Percentiles rank a stretch among this genome's conserved stretches.
These are phyloP conservation scores for Yamadazyma sp. DNA, from an alignment of 1,139 yeast genomes.

Conservation along the genomic window DNA sequence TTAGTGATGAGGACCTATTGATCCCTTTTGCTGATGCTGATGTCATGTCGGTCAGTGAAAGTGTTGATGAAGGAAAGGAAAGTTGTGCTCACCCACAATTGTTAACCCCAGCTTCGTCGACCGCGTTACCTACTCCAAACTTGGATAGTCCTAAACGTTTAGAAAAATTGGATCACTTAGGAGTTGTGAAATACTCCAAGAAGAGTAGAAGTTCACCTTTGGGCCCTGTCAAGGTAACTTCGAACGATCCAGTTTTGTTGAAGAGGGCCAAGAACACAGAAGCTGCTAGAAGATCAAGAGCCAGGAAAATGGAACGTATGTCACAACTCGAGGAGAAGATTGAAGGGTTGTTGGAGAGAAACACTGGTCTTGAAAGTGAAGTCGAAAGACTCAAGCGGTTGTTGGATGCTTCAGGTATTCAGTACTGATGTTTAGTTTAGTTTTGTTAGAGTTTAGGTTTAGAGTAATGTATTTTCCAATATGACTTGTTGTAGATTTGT, in stretches of 20 bases:
- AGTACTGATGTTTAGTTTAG: too few relatives aligned
- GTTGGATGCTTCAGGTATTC: conserved; percentile 30
- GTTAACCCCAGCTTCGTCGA: conserved; percentile 34
- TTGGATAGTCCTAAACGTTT: conserved; percentile 30
- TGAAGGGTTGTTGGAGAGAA: conserved; percentile 57
- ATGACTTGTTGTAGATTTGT: neutral
- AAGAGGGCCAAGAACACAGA: conserved; percentile 95
- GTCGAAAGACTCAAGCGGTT: conserved; percentile 54
- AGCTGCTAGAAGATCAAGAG: conserved; percentile 95
- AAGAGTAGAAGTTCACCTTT: conserved; percentile 62
- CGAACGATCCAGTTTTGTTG: conserved; percentile 63
- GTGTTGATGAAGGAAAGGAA: conserved; percentile 2
- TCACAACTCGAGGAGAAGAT: conserved; percentile 76
- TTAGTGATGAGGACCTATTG: conserved; percentile 22
- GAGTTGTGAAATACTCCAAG: conserved; percentile 63
- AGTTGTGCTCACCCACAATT: conserved; percentile 21
- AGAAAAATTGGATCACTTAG: conserved; percentile 62
- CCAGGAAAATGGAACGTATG: conserved; percentile 90
- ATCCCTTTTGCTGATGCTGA: conserved; percentile 11
- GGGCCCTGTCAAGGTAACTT: conserved; percentile 61
- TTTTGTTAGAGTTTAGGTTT: neutral
- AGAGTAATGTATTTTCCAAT: neutral
- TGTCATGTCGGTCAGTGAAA: conserved; percentile 3
- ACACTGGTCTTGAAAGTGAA: conserved; percentile 57
- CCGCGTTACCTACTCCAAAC: conserved; percentile 35